Base-by-base conservation (phyloP, 2,329 filamentous ascomycete genomes). In the Clarireedia sp. region DNA sequence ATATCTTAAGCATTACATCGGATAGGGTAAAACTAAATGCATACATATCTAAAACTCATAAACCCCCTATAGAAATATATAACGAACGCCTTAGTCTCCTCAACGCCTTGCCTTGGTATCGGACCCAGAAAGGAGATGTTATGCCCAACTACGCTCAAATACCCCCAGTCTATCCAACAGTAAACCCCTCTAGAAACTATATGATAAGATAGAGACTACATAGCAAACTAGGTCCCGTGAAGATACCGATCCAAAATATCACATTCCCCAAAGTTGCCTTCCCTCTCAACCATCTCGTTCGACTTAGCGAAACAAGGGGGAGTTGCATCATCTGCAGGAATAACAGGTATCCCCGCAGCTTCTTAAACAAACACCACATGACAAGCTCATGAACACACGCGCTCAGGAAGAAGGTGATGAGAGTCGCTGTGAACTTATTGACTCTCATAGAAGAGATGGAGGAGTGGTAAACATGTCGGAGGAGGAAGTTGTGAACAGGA, bases 171-270 rank as follows among this genome's bases (percentile, higher is more conserved):
- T 33, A 33, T 33, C 29, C 29, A 12, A 33, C 10, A 10, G 24
- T 12, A 33, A 33, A 33, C 9, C 29, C 12, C 29, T 33, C 3
- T 12, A 33, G 10, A 12, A 43, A 51, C 66, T 57, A 84, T 29
- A 84, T 66, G 43, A 83, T 78, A 55, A 84, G 65, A 61, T 84
- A 84, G 51, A 84, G 64, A 55, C 79, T 83, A 63, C 80, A 83
- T 23, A 84, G 66, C 40, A 89, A 68, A 69, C 85, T 89, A 1
- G 87, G 87, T 0, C 86, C 86, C 2, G 86, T 86, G 57, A 89
- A 87, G n/a, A 91, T 78, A 0, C 87, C 86, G 41, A 87, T 66
- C 88, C 88, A 92, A 64, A 91, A 91, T 3, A 89, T 75, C 7
- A 88, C 68, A 66, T 92, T 91, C 0, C 87, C 87, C 19, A 90